A percentile compares a stretch with the other conserved stretches of the same genome.
Evolutionary conservation across 75 land plant species (phyloP).

Genomic region (Cryptomeria japonica): DNA sequence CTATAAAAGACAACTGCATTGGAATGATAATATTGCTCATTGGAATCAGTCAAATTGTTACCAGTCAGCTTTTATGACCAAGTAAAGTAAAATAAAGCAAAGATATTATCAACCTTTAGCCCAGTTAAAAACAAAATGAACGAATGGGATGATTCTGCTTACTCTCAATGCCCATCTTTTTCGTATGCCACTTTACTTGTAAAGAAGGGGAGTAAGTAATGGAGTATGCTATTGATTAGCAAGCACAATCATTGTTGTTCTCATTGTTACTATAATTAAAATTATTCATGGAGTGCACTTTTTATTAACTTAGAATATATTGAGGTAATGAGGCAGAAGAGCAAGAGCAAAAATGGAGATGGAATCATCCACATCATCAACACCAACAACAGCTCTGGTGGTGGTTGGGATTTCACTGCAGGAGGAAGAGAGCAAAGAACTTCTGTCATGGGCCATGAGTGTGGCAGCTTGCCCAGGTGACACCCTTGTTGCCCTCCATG

Average conservation of each 20-base stretch:
- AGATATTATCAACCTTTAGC: background rate
- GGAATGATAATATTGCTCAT: background rate
- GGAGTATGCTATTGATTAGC: background rate
- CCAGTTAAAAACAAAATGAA: background rate
- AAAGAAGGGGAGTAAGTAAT: background rate
- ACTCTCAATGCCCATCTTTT: background rate
- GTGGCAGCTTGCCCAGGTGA: constrained; percentile 40
- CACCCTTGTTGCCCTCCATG: constrained; percentile 43
- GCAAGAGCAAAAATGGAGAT: background rate
- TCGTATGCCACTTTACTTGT: background rate
- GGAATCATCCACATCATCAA: background rate
- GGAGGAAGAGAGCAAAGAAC: constrained; percentile 27
- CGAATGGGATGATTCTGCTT: background rate
- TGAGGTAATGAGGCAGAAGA: background rate
- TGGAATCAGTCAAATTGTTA: background rate
- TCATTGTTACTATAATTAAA: background rate
- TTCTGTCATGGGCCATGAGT: constrained; percentile 57
- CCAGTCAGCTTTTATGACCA: background rate
- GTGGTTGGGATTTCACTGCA: constrained; percentile 16
- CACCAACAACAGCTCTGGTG: background rate
- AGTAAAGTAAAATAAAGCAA: background rate
- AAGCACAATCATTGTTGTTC: background rate
- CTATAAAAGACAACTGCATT: background rate
- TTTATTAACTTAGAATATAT: background rate
- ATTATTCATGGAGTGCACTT: background rate